Evolutionary conservation across 768 basidiomycete genomes (phyloP), one percentile per base, ranked within the genome.

Genomic region (Tephrocybe rancida): DNA sequence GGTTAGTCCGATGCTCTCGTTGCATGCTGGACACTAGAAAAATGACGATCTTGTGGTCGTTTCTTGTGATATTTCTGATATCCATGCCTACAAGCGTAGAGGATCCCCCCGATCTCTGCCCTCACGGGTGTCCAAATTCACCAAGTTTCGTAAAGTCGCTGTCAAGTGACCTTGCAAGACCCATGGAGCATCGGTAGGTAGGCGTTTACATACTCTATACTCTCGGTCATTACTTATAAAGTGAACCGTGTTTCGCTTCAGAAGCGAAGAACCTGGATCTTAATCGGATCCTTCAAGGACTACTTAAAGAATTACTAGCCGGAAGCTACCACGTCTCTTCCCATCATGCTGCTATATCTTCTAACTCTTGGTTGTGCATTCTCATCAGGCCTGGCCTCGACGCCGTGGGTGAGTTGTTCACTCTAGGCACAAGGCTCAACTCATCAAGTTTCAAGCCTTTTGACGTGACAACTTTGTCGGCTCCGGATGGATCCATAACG

Each of bases 401-500:
- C 54, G 19, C 41, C 47, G 21, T 59, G 58, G 58, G 58, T 59
- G 16, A 45, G 54, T 45, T 18, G 9, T 27, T 35, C 37, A 27
- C 2, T 22, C 11, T 10, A 16, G 7, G 18, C 8, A 10, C 25
- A 8, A 13, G 6, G 5, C 22, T 25, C 5, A 19, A 8, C 26
- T 41, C 1, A 38, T 7, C 0, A 26, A 8, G 5, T 13, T 18
- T 22, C 21, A 44, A 82, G 80, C 77, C 79, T 0, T 80, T 83
- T 62, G 75, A 82, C 50, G 55, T 74, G 14, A 77, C 75, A 2
- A 75, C 73, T 27, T 63, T 84, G 47, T 67, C 70, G 8, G 75
- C 82, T 1, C 79, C 80, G 0, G 83, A 84, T 61, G 78, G 76
- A 5, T 82, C 81, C n/a, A 73, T 83, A 52, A 77, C 73, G 4